A percentile compares a stretch with the other conserved stretches of the same genome.
phyloP scores from a whole-genome alignment of 164 flowering plant species.

The Saururus chinensis region DNA sequence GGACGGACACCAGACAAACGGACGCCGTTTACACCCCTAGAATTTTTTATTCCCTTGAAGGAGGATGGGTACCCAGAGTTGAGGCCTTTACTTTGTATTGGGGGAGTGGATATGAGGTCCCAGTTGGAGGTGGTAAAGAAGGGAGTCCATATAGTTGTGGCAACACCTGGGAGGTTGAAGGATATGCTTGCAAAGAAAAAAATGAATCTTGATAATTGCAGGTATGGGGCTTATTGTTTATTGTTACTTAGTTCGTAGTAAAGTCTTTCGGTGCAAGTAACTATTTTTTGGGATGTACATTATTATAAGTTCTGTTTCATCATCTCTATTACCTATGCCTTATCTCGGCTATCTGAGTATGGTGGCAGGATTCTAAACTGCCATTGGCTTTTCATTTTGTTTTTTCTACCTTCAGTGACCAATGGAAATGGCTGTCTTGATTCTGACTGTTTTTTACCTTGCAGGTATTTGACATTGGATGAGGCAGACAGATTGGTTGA shows the following conservation, averaged over 20 bases:
- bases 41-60: constrained; percentile 45
- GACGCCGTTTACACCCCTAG: too few relatives aligned
- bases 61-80: constrained; percentile 70
- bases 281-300: neutral
- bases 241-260: neutral
- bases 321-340: neutral
- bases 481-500: constrained; percentile 95
- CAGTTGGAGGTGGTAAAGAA: constrained; percentile 83
- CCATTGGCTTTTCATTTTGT: neutral
- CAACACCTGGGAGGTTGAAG: constrained; percentile 96
- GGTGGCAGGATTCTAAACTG: too few relatives aligned
- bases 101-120: constrained; percentile 89
- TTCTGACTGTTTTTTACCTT: neutral
- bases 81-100: constrained; percentile 85
- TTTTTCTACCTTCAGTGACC: neutral
- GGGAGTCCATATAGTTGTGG: constrained; percentile 95
- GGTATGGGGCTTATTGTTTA: constrained; percentile 29
- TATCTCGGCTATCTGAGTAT: too few relatives aligned
- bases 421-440: too few relatives aligned
- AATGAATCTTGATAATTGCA: constrained; percentile 83
- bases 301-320: neutral
- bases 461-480: constrained; percentile 80
- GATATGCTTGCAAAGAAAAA: constrained; percentile 92
- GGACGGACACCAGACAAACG: too few relatives aligned
- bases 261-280: too few relatives aligned